phyloP scores from a whole-genome alignment of 345 rosid species.

The Microcos paniculata region DNA sequence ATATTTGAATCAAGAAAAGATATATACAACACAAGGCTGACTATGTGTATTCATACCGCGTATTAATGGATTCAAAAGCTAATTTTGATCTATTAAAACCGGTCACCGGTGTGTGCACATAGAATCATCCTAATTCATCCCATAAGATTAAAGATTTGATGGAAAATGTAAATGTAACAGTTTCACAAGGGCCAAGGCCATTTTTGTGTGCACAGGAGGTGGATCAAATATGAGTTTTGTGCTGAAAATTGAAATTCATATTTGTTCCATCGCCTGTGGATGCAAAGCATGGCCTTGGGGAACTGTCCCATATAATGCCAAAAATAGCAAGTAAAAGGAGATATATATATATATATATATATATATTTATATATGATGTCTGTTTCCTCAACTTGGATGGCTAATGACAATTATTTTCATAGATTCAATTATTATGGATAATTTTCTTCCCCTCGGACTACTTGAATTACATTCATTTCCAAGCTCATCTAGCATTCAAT shows the following conservation, averaged over 20 bases:
- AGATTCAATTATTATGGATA: not conserved
- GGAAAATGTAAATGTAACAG: not conserved
- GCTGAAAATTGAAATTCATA: conserved; percentile 19
- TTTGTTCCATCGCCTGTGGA: conserved; percentile 33
- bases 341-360: too few relatives aligned
- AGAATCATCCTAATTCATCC: not conserved
- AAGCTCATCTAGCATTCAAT: not conserved
- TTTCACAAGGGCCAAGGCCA: conserved; percentile 17
- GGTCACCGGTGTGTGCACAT: not conserved
- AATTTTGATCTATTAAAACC: not conserved
- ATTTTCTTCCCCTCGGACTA: not conserved
- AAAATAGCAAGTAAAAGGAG: not conserved
- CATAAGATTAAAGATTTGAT: not conserved
- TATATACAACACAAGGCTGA: not conserved
- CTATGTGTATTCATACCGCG: not conserved
- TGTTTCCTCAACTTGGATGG: not conserved
- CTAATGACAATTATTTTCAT: not conserved
- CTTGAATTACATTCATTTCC: not conserved
- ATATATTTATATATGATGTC: not conserved
- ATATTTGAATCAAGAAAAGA: not conserved
- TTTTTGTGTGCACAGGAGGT: conserved; percentile 37
- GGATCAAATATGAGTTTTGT: conserved; percentile 38
- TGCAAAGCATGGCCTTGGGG: conserved; percentile 9
- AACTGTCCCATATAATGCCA: not conserved
- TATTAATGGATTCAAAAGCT: not conserved